These are phyloP conservation scores for Claviceps humidiphila DNA, from an alignment of 2,329 filamentous ascomycete genomes.

Conservation along the genomic window DNA sequence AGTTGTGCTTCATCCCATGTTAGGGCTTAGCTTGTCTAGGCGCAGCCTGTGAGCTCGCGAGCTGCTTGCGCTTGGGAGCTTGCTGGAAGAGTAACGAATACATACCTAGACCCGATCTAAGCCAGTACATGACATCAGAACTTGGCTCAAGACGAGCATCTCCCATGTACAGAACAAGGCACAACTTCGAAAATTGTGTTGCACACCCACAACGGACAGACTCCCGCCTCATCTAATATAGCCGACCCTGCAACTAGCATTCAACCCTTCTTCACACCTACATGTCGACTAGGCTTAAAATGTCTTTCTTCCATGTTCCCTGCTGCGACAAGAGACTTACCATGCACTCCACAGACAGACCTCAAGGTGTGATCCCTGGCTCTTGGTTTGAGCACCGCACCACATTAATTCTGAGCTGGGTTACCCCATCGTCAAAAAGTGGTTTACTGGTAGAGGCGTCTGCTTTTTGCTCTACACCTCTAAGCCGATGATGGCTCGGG, in stretches of 20 bases:
- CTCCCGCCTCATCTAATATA: constrained; percentile 13
- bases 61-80: no score
- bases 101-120: neutral
- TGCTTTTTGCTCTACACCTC: neutral
- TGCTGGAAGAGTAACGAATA: neutral
- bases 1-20: constrained; percentile 4
- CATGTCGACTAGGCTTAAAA: constrained; percentile 8
- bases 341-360: constrained; percentile 9
- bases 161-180: neutral
- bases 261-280: constrained; percentile 11
- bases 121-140: neutral
- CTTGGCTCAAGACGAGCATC: neutral
- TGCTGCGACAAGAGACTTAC: neutral
- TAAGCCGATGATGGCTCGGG: neutral
- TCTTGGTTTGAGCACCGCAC: constrained; percentile 3
- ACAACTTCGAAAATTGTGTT: neutral
- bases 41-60: neutral
- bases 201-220: neutral
- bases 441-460: neutral
- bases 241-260: constrained; percentile 17
- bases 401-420: neutral
- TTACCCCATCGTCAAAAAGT: neutral
- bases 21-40: neutral
- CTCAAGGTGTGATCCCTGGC: constrained; percentile 9
- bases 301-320: constrained; percentile 4